A percentile compares a stretch with the other conserved stretches of the same genome.
Conservation (phyloP, 768 basidiomycete species). For the Hortiboletus flavorubellus region DNA sequence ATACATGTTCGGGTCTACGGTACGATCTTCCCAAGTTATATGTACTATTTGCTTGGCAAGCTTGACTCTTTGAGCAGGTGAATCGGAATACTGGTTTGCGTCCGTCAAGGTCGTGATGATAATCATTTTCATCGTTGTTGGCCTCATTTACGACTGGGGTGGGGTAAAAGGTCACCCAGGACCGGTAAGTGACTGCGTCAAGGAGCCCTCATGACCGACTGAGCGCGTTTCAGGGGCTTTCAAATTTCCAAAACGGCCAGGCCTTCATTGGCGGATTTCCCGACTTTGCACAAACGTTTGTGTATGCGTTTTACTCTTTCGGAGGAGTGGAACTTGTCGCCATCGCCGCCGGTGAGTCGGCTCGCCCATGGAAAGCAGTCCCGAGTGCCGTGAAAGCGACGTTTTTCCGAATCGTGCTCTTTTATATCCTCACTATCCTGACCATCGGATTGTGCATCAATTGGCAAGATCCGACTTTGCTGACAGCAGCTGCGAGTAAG, state of each 20-base stretch:
- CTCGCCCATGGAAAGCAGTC: constrained; percentile 58
- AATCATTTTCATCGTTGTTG: constrained; percentile 57
- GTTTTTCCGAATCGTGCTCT: constrained; percentile 61
- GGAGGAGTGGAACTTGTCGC: constrained; percentile 69
- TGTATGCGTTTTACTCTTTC: constrained; percentile 69
- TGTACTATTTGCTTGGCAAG: neutral
- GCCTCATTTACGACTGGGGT: constrained; percentile 61
- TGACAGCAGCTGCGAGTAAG: constrained; percentile 44
- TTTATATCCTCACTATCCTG: constrained; percentile 62
- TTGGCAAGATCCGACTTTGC: constrained; percentile 51
- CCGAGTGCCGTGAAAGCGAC: constrained; percentile 66
- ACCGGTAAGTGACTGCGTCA: constrained; percentile 37
- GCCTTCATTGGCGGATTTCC: constrained; percentile 54
- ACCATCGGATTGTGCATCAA: constrained; percentile 67
- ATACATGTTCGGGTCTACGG: constrained; percentile 57
- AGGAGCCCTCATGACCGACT: neutral
- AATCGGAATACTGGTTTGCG: constrained; percentile 63
- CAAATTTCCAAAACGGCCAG: constrained; percentile 48
- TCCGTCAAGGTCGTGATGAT: constrained; percentile 63
- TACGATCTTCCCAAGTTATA: constrained; percentile 16
- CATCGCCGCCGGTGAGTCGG: constrained; percentile 69
- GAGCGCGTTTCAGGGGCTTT: constrained; percentile 41
- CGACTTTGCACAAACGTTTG: constrained; percentile 55
- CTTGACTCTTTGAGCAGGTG: constrained; percentile 35
- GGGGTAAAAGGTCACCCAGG: constrained; percentile 57